Percentiles rank a stretch among this genome's conserved stretches.
phyloP scores from a whole-genome alignment of 768 basidiomycete genomes.

The Russula ochroleuca region DNA sequence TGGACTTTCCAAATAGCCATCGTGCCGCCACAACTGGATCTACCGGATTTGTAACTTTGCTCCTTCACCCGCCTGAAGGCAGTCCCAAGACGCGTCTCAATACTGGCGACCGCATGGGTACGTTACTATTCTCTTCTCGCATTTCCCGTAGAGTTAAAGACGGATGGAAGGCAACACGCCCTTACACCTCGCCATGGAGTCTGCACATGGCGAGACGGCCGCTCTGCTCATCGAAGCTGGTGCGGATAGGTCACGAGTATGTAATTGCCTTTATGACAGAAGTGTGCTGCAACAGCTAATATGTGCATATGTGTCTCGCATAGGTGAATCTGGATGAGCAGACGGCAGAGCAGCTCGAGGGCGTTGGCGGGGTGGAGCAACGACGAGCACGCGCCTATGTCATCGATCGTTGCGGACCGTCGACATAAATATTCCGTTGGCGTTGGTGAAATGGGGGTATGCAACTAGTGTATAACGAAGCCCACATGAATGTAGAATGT shows the following conservation, averaged over 20 bases:
- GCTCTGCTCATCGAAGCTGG: conserved; percentile 91
- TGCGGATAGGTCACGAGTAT: conserved; percentile 83
- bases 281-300: conserved; percentile 10
- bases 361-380: conserved; percentile 90
- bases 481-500: too few relatives aligned
- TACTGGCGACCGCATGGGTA: conserved; percentile 75
- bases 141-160: conserved; percentile 16
- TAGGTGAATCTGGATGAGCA: conserved; percentile 81
- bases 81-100: conserved; percentile 79
- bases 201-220: conserved; percentile 87
- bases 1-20: conserved; percentile 50
- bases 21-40: conserved; percentile 96
- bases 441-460: neutral
- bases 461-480: neutral
- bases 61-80: conserved; percentile 79
- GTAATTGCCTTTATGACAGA: conserved; percentile 31
- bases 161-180: conserved; percentile 77
- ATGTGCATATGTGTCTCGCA: neutral
- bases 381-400: conserved; percentile 74
- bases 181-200: conserved; percentile 95
- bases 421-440: neutral
- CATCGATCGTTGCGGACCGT: conserved; percentile 58
- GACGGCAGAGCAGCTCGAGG: conserved; percentile 83
- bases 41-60: conserved; percentile 77
- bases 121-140: conserved; percentile 15